A percentile compares a stretch with the other conserved stretches of the same genome.
phyloP scores from a whole-genome alignment of 768 basidiomycete species.

The Lepiota venenata region DNA sequence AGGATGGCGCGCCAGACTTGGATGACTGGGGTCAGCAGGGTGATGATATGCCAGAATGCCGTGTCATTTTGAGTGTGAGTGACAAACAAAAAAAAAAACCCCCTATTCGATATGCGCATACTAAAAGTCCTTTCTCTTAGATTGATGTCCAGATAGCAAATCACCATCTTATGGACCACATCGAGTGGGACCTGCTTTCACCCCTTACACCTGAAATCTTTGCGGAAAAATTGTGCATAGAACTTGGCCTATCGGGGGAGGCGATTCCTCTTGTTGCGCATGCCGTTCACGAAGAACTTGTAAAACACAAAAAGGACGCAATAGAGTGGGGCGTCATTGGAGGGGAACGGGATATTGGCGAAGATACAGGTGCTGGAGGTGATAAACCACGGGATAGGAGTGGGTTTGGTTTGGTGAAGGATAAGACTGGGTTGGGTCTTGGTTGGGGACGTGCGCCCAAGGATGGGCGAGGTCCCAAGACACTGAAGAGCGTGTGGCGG shows the following conservation, averaged over 20 bases:
- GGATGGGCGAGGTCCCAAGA: constrained; percentile 78
- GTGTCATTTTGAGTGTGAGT: constrained; percentile 77
- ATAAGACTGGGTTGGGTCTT: constrained; percentile 78
- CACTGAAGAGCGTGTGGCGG: constrained; percentile 85
- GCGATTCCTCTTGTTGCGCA: constrained; percentile 87
- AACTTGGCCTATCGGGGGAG: constrained; percentile 87
- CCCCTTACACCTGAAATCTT: constrained; percentile 88
- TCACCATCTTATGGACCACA: constrained; percentile 88
- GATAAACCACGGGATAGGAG: constrained; percentile 41
- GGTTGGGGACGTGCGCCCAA: constrained; percentile 76
- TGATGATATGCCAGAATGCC: constrained; percentile 71
- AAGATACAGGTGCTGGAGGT: constrained; percentile 18
- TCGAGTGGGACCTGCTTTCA: constrained; percentile 98
- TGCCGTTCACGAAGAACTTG: constrained; percentile 92
- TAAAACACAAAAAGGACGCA: constrained; percentile 93
- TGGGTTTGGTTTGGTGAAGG: constrained; percentile 61
- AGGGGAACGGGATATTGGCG: constrained; percentile 37
- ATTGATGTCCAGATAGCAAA: constrained; percentile 97
- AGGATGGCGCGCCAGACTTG: constrained; percentile 50
- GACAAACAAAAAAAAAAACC: neutral
- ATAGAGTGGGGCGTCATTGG: constrained; percentile 91
- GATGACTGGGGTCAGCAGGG: constrained; percentile 38
- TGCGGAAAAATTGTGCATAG: constrained; percentile 71
- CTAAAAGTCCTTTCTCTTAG: constrained; percentile 37
- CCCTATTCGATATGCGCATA: too few species aligned